A percentile compares a stretch with the other conserved stretches of the same genome.
Evolutionary conservation across 2,329 filamentous ascomycete genomes (phyloP).

Genomic region (Lachnellula suecica): DNA sequence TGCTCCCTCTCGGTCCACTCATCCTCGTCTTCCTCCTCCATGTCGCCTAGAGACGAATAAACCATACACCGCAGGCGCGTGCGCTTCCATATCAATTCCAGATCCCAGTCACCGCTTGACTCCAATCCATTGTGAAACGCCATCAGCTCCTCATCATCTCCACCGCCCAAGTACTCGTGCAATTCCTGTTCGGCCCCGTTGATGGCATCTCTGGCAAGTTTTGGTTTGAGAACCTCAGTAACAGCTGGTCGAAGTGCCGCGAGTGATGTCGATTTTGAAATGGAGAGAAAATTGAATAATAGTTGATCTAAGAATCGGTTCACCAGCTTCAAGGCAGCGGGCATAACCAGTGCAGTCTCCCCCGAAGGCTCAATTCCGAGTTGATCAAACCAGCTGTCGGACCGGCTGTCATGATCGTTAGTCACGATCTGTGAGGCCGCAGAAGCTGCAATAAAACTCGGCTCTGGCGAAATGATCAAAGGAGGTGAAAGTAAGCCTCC

Average conservation of each 20-base stretch:
- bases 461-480: slow-evolving; percentile 67
- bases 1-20: slow-evolving; percentile 80
- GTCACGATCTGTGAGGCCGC: slow-evolving; percentile 91
- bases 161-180: slow-evolving; percentile 79
- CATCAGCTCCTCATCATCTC: slow-evolving; percentile 70
- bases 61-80: slow-evolving; percentile 96
- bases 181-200: slow-evolving; percentile 83
- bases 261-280: slow-evolving; percentile 76
- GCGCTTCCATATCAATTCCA: slow-evolving; percentile 93
- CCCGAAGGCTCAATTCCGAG: slow-evolving; percentile 63
- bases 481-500: slow-evolving; percentile 66
- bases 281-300: slow-evolving; percentile 83
- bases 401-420: slow-evolving; percentile 77
- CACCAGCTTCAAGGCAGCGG: slow-evolving; percentile 71
- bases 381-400: slow-evolving; percentile 68
- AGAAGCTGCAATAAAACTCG: slow-evolving; percentile 83
- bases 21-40: slow-evolving; percentile 98
- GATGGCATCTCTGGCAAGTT: slow-evolving; percentile 82
- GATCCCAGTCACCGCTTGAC: slow-evolving; percentile 69
- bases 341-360: slow-evolving; percentile 71
- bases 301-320: slow-evolving; percentile 94
- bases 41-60: slow-evolving; percentile 91
- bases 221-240: slow-evolving; percentile 82
- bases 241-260: slow-evolving; percentile 77
- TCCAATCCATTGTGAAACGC: slow-evolving; percentile 52